Base-by-base conservation (phyloP, 1,139 yeast species). In the Lizanozyma gosingica region DNA sequence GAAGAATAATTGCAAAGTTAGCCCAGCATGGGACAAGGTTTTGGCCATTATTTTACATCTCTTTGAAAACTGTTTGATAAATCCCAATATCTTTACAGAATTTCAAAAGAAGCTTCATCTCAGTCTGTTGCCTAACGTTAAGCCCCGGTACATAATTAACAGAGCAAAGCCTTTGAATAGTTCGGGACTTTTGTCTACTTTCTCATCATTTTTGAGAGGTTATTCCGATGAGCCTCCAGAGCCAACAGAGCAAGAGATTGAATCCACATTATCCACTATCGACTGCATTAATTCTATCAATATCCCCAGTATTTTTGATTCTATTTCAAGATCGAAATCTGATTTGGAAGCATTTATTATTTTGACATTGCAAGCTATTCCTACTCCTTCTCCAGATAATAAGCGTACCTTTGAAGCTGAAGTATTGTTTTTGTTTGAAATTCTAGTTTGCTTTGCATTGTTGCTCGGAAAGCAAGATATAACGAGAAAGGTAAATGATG, bases 231-330 rank as follows among this genome's bases (percentile, higher is more conserved):
- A 85, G 35, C 81, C 86, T 2, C 83, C 85, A 4, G 97, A 90
- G 56, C 98, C 98, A 3, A 76, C 94, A 1, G 94, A 84, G 43
- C 95, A 84, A 51, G 97, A 90, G 52, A 81, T 94, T 39, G 96
- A 88, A 46, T 76, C 87, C 2, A 84, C 97, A 0, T 60, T 83
- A 17, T 81, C 88, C 3, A 83, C 96, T 0, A 64, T 83, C 42
- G 95, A 90, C 49, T 90, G 97, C 55, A 71, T 88, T 40, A 76
- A 76, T 42, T 76, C 88, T 1, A 76, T 90, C 45, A 74, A 74
- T 37, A 62, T 87, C 9, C 62, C 74, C 1, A 62, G 62, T 2
- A 61, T 83, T 4, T 71, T 83, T 46, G 68, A 46, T 51, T 11
- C 41, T 46, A 15, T 37, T 17, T 18, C 17, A 15, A 18, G n/a